Conservation (phyloP, 2,329 filamentous ascomycete genomes). For the Cryphonectria nitschkei region DNA sequence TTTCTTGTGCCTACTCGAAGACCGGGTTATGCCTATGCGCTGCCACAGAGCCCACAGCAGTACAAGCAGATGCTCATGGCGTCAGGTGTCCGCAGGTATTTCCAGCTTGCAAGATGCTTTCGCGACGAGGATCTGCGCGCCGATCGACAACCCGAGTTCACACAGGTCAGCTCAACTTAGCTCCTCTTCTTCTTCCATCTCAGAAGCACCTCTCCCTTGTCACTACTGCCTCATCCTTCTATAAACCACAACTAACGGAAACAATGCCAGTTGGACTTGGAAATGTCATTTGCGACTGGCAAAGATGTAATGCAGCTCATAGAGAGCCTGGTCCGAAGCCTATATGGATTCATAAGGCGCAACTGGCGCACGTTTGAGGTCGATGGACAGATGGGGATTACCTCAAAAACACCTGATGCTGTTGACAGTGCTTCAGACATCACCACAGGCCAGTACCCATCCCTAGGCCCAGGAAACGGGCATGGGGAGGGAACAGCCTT, state of each 20-base stretch:
- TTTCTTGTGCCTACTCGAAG: slow-evolving; percentile 88
- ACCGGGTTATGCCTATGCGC: slow-evolving; percentile 78
- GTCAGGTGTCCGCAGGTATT: slow-evolving; percentile 80
- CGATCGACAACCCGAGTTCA: slow-evolving; percentile 95
- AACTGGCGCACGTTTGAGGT: slow-evolving; percentile 41
- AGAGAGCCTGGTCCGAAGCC: slow-evolving; percentile 54
- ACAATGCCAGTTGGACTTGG: slow-evolving; percentile 74
- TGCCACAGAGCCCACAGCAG: slow-evolving; percentile 96
- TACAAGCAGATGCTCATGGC: slow-evolving; percentile 99
- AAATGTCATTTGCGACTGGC: slow-evolving; percentile 84
- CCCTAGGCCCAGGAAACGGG: slow-evolving; percentile 22
- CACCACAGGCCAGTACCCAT: slow-evolving; percentile 32
- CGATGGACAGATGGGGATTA: slow-evolving; percentile 37
- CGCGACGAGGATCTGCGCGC: slow-evolving; percentile 91
- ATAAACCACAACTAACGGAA: neutral
- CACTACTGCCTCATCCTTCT: neutral
- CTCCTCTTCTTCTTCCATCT: neutral
- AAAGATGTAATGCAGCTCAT: slow-evolving; percentile 66
- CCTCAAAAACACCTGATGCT: neutral
- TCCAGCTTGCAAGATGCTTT: slow-evolving; percentile 93
- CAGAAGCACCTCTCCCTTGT: neutral
- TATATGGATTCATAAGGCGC: slow-evolving; percentile 57
- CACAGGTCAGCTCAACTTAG: slow-evolving; percentile 61
- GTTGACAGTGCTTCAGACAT: neutral
- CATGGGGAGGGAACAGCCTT: slow-evolving; percentile 46